Base-by-base conservation (phyloP, 1,284 basidiomycete genomes). In the Uromyces viciae-fabae region DNA sequence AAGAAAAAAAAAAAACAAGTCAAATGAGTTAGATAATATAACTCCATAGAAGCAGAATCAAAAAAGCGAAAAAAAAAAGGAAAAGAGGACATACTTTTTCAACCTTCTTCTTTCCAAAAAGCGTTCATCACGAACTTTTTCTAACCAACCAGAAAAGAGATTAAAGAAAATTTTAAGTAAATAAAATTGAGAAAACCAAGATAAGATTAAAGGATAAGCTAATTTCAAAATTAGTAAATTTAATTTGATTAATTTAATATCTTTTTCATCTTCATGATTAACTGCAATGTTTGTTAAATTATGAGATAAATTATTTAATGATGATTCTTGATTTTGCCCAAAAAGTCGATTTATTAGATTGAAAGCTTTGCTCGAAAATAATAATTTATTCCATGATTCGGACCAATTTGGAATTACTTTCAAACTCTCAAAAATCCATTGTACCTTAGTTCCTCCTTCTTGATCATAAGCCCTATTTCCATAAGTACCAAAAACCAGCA, bases 51-150 rank as follows among this genome's bases (percentile, higher is more conserved):
- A n/a, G n/a, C n/a, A n/a, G n/a, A n/a, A n/a, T n/a, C n/a, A n/a
- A n/a, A n/a, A n/a, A n/a, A n/a, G n/a, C n/a, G n/a, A n/a, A 5
- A 58, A 25, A 58, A 58, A 28, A 15, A 62, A 17, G n/a, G 49
- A 14, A 25, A 15, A 11, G 40, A 58, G 33, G 66, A 68, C 66
- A 5, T 40, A 80, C 77, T 80, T 80, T 73, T 64, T 72, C 2
- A 80, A 54, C 49, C 77, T 58, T 22, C 68, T 52, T 33, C 62
- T 69, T 28, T 80, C 77, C 31, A 80, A 64, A 58, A 72, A 80
- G n/a, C 54, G n/a, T n/a, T 80, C 77, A 46, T 80, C 77, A 14
- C 77, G 54, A 73, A 80, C 77, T 52, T 62, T 80, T 22, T 80
- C 77, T 22, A 80, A 56, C 77, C 77, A 80, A 33, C 22, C 62